These are phyloP conservation scores for Pseudoneurospora amorphoporcata DNA, from an alignment of 495 filamentous ascomycete genomes.

Conservation along the genomic window DNA sequence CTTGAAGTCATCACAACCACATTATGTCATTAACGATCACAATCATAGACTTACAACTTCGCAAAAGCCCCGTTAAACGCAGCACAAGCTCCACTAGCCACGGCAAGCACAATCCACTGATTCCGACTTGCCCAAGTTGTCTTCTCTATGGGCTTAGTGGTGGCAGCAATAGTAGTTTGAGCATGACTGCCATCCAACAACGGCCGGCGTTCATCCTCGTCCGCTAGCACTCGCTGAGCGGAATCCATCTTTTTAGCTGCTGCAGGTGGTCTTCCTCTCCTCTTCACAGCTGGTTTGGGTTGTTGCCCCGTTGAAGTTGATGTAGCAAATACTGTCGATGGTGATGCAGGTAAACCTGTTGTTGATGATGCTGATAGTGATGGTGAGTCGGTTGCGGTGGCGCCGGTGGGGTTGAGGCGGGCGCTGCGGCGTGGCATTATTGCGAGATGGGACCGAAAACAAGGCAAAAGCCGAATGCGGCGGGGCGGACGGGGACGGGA, in stretches of 20 bases:
- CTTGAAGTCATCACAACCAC: background rate
- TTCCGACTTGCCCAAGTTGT: conserved; percentile 28
- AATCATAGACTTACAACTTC: conserved; percentile 57
- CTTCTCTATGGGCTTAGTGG: background rate
- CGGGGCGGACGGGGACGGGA: background rate
- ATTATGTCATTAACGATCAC: background rate
- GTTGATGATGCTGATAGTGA: background rate
- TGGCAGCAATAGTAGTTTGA: background rate
- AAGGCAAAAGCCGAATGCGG: background rate
- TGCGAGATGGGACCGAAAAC: background rate
- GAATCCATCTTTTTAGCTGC: background rate
- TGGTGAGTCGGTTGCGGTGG: background rate
- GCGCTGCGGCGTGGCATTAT: background rate
- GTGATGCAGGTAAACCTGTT: background rate
- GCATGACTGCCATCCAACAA: conserved; percentile 4
- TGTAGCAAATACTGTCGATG: background rate
- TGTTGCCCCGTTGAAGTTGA: background rate
- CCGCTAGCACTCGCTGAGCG: background rate
- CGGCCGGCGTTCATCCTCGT: conserved; percentile 13
- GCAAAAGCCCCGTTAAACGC: conserved; percentile 94
- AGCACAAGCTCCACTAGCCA: conserved; percentile 81
- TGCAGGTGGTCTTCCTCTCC: background rate
- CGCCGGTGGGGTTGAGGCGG: background rate
- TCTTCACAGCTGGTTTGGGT: background rate
- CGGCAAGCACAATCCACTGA: conserved; percentile 71